Conservation (phyloP, 805 yeast species). For the Scheffersomyces coipomensis region DNA sequence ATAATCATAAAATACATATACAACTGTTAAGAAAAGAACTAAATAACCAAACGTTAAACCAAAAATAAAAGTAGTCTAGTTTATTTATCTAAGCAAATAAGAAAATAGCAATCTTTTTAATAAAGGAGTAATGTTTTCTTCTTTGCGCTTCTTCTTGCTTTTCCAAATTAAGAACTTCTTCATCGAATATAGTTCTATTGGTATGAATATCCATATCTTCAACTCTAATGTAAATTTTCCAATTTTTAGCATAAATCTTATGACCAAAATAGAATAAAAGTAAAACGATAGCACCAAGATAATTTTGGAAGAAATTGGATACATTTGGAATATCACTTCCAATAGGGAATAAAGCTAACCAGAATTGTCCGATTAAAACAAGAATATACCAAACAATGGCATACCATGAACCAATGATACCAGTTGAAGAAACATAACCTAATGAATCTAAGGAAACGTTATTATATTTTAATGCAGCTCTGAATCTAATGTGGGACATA, state of each 20-base stretch:
- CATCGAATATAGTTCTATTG: slow-evolving; percentile 32
- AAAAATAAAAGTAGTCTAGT: no score
- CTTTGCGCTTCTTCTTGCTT: slow-evolving; percentile 21
- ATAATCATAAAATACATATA: no score
- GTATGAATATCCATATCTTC: slow-evolving; percentile 29
- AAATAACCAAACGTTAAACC: no score
- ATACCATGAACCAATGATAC: slow-evolving; percentile 37
- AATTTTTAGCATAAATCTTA: slow-evolving; percentile 29
- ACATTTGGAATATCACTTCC: slow-evolving; percentile 26
- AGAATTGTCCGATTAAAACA: slow-evolving; percentile 41
- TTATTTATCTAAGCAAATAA: no score
- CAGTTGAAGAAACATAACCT: slow-evolving; percentile 39
- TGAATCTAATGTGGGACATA: slow-evolving; percentile 39
- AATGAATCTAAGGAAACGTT: slow-evolving; percentile 25
- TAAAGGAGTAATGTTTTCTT: slow-evolving; percentile 14
- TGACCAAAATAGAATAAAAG: slow-evolving; percentile 29
- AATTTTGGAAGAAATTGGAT: slow-evolving; percentile 28
- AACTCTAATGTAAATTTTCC: slow-evolving; percentile 24
- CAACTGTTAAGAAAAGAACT: no score
- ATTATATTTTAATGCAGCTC: slow-evolving; percentile 33
- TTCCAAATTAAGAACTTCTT: slow-evolving; percentile 32
- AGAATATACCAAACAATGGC: slow-evolving; percentile 29
- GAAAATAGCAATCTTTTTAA: slow-evolving; percentile 11
- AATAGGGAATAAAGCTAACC: slow-evolving; percentile 43
- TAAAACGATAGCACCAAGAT: slow-evolving; percentile 33